phyloP scores from a whole-genome alignment of 768 basidiomycete species.

The Suillus clintonianus region DNA sequence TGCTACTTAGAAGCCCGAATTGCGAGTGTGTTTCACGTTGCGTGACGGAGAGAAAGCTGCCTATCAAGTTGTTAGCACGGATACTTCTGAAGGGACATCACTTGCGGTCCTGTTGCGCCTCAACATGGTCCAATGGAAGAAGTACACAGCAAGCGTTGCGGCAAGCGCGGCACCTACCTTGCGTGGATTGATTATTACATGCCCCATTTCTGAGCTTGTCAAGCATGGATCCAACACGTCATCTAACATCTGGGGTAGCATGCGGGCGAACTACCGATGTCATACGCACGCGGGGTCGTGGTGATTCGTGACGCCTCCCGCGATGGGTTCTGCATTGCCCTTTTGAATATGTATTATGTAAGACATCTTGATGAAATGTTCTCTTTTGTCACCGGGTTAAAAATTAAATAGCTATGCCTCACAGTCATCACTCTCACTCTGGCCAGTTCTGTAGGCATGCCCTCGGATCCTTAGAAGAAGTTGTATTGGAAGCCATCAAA shows the following conservation, averaged over 20 bases:
- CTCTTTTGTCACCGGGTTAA: not conserved
- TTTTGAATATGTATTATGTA: not conserved
- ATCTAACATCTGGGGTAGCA: not conserved
- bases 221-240: not conserved
- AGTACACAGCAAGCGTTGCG: not conserved
- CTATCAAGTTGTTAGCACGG: not conserved
- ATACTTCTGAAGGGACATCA: not conserved
- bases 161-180: not conserved
- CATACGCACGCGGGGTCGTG: slow-evolving; percentile 4
- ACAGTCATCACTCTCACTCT: slow-evolving; percentile 89
- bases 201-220: not conserved
- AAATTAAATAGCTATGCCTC: slow-evolving; percentile 45
- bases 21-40: not conserved
- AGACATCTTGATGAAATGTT: not conserved
- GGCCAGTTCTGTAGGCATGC: slow-evolving; percentile 95
- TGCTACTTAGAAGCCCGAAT: not conserved
- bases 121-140: not conserved
- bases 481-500: slow-evolving; percentile 77
- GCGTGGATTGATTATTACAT: not conserved
- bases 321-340: slow-evolving; percentile 2
- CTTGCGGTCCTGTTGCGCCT: not conserved
- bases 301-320: slow-evolving; percentile 2
- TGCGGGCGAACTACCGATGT: not conserved
- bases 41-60: not conserved
- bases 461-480: slow-evolving; percentile 74